These are phyloP conservation scores for Medicago lupulina DNA, from an alignment of 306 rosid genomes.

Conservation along the genomic window DNA sequence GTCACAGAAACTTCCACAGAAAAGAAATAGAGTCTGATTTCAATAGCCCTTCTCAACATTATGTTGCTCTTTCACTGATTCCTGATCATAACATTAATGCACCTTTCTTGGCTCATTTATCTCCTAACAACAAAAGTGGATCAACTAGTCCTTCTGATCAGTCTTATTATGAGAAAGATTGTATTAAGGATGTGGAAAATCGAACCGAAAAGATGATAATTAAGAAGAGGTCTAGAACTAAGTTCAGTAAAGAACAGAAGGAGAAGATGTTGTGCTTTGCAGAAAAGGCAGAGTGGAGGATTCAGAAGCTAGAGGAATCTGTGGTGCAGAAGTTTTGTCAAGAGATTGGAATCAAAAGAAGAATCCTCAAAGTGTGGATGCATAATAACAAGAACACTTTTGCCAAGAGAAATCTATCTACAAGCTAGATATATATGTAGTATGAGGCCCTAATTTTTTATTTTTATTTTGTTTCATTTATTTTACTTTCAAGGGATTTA, in stretches of 20 bases:
- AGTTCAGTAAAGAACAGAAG: conserved; percentile 70
- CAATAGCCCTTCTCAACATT: conserved; percentile 13
- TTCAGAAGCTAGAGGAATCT: conserved; percentile 58
- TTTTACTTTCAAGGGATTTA: background rate
- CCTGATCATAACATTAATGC: conserved; percentile 15
- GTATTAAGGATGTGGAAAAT: conserved; percentile 34
- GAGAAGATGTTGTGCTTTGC: conserved; percentile 64
- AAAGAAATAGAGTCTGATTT: conserved; percentile 46
- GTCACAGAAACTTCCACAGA: conserved; percentile 68
- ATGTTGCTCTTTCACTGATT: conserved; percentile 13
- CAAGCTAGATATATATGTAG: conserved; percentile 22
- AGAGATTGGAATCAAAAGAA: conserved; percentile 63
- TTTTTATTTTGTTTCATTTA: background rate
- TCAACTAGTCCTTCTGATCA: conserved; percentile 49
- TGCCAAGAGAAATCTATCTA: conserved; percentile 40
- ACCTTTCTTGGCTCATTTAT: conserved; percentile 27
- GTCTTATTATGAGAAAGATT: conserved; percentile 40
- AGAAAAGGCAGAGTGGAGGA: conserved; percentile 63
- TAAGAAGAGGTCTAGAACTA: conserved; percentile 65
- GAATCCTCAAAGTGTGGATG: conserved; percentile 75
- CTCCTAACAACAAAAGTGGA: conserved; percentile 53
- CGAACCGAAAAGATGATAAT: conserved; percentile 28
- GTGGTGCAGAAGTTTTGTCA: conserved; percentile 56
- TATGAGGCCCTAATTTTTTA: conserved; percentile 13
- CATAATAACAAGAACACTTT: conserved; percentile 67